These are phyloP conservation scores for Drosera capensis DNA, from an alignment of 148 eudicot species.

Conservation along the genomic window DNA sequence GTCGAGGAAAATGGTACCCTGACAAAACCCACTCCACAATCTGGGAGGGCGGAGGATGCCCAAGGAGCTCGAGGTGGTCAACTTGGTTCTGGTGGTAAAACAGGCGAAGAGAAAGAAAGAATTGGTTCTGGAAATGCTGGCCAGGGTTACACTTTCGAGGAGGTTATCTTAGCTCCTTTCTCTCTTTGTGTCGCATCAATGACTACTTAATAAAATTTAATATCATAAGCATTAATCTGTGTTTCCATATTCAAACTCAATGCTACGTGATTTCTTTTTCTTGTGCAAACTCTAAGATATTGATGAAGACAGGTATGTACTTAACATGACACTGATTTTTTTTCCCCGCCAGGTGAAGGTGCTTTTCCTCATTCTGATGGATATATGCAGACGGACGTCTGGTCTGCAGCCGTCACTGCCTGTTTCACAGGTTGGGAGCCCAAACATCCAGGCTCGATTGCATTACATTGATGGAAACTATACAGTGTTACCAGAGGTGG, in stretches of 20 bases:
- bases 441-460: slow-evolving; percentile 78
- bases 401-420: slow-evolving; percentile 78
- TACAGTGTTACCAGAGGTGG: slow-evolving; percentile 92
- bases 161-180: slow-evolving; percentile 28
- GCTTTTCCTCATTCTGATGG: slow-evolving; percentile 83
- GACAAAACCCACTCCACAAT: slow-evolving; percentile 28
- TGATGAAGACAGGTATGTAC: no score
- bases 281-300: no score
- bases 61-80: slow-evolving; percentile 40
- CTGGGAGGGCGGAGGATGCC: slow-evolving; percentile 35
- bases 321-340: slow-evolving; percentile 1
- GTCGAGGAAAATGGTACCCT: slow-evolving; percentile 52
- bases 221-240: no score
- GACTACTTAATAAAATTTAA: no score
- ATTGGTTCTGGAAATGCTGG: slow-evolving; percentile 98
- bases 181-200: not conserved
- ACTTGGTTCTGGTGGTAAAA: slow-evolving; percentile 46
- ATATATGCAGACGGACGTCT: slow-evolving; percentile 79
- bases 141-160: slow-evolving; percentile 96
- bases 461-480: slow-evolving; percentile 93
- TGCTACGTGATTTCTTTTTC: no score
- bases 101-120: slow-evolving; percentile 69
- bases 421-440: slow-evolving; percentile 84
- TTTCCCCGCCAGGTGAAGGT: slow-evolving; percentile 65
- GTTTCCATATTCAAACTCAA: no score